These are phyloP conservation scores for Agastache rugosa DNA, from an alignment of 257 asterid genomes.

Conservation along the genomic window DNA sequence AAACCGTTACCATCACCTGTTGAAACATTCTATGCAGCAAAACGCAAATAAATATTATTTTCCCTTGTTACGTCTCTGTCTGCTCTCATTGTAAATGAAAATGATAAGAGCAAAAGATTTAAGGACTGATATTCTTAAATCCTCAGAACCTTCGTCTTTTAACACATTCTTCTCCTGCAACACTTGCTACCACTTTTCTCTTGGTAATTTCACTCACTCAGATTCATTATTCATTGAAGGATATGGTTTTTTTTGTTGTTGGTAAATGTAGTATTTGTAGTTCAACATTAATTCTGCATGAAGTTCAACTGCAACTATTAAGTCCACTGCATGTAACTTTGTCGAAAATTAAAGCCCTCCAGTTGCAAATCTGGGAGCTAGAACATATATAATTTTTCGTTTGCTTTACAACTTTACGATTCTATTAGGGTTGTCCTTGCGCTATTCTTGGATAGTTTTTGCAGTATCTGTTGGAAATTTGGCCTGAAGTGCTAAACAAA, in stretches of 20 bases:
- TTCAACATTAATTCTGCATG: neutral
- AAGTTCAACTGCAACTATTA: neutral
- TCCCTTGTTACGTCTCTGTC: neutral
- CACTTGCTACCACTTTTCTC: neutral
- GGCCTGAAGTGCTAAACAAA: neutral
- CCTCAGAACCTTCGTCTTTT: neutral
- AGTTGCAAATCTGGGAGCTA: neutral
- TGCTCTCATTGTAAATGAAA: slow-evolving; percentile 15
- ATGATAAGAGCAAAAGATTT: neutral
- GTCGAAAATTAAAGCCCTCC: neutral
- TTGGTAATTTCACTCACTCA: neutral
- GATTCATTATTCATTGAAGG: neutral
- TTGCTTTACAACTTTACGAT: slow-evolving; percentile 12
- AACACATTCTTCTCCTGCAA: neutral
- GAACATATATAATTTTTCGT: neutral
- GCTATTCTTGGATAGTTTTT: slow-evolving; percentile 2
- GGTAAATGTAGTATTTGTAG: neutral
- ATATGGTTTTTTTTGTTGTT: neutral
- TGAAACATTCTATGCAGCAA: neutral
- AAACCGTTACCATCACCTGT: neutral
- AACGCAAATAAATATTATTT: neutral
- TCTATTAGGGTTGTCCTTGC: neutral
- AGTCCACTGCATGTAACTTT: neutral
- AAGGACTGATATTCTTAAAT: neutral
- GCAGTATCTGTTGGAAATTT: neutral